phyloP scores from a whole-genome alignment of 2,329 filamentous ascomycete species.

The Pezicula neosporulosa region DNA sequence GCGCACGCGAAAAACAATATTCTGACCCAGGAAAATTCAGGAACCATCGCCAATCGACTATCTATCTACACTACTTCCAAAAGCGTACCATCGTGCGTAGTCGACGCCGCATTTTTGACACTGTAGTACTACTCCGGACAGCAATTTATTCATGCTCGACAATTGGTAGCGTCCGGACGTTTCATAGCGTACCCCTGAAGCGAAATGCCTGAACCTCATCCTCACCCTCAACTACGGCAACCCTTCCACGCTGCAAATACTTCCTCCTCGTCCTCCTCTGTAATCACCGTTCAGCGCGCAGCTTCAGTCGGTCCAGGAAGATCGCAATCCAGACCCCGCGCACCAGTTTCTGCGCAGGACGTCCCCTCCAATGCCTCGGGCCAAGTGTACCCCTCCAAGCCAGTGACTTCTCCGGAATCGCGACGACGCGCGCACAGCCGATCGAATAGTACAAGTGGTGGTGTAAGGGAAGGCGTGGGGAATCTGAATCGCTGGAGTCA shows the following conservation, averaged over 20 bases:
- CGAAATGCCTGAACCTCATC: too few relatives aligned
- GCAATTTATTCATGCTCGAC: too few relatives aligned
- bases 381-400: slow-evolving; percentile 5
- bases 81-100: too few relatives aligned
- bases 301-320: background rate
- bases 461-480: slow-evolving; percentile 40
- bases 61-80: too few relatives aligned
- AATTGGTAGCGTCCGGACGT: too few relatives aligned
- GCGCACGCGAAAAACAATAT: too few relatives aligned
- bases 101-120: too few relatives aligned
- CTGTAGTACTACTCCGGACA: too few relatives aligned
- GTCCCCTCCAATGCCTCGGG: slow-evolving; percentile 1
- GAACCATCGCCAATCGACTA: too few relatives aligned
- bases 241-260: slow-evolving; percentile 2
- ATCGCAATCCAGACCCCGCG: background rate
- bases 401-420: slow-evolving; percentile 9
- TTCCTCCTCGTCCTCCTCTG: slow-evolving; percentile 1
- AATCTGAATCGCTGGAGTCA: slow-evolving; percentile 51
- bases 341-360: background rate
- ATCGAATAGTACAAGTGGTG: slow-evolving; percentile 30
- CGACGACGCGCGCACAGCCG: slow-evolving; percentile 29
- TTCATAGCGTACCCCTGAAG: too few relatives aligned
- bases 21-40: too few relatives aligned
- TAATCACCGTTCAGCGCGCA: slow-evolving; percentile 4
- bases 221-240: background rate